Base-by-base conservation (phyloP, 495 filamentous ascomycete genomes). In the Tuber umbilicatum region DNA sequence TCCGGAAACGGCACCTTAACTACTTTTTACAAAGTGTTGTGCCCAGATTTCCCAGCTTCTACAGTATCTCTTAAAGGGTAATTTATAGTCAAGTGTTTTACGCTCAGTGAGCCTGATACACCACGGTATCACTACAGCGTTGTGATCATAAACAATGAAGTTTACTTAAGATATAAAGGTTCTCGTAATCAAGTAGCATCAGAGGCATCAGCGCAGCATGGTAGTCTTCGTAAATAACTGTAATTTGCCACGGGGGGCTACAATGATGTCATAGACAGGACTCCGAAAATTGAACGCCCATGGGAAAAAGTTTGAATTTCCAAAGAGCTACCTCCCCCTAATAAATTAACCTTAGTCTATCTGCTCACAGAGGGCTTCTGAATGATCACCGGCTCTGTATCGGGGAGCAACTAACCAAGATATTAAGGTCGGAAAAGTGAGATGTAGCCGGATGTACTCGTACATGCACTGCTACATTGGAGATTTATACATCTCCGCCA, bases 391-490 rank as follows among this genome's bases (percentile, higher is more conserved):
- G 16, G 3, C 1, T 27, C 50, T 3, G 23, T 27, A 27, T 27
- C 50, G 27, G 14, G 14, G 23, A 27, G 10, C 23, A 55, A 27
- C 27, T 27, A 68, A 40, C 69, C 23, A 71, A 47, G 45, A 67
- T 71, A 38, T 71, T 71, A 43, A 38, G 10, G 38, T 43, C 45
- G 45, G 38, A 41, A 74, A 67, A 43, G 38, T 67, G 43, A 70
- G 68, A 60, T 31, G n/a, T 12, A 12, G 17, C 41, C 35, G 73
- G 31, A 21, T 21, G 73, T 2, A 16, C 10, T 12, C 0, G 42
- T 45, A 5, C 17, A 17, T 17, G 42, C 16, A 17, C 16, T 43
- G 19, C 5, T 7, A 71, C 39, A 67, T 75, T 40, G 10, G 45
- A 21, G 38, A 31, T n/a, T 31, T 75, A 38, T 27, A 38, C 16